Evolutionary conservation across 2,329 filamentous ascomycete genomes (phyloP).

Genomic region (Chaetomium globosum): DNA sequence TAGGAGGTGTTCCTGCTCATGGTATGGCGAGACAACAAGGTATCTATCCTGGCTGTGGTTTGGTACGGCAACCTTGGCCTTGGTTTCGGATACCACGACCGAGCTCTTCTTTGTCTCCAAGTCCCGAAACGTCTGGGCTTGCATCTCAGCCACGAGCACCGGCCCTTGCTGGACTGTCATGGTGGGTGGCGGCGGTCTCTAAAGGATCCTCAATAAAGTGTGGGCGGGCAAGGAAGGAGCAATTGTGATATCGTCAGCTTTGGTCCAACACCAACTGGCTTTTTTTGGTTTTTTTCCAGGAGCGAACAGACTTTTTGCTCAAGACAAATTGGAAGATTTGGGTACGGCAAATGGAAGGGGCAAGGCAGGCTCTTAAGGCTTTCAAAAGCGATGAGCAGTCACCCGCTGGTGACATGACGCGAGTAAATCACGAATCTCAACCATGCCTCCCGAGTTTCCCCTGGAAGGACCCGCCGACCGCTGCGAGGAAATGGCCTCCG

Average conservation of each 20-base stretch:
- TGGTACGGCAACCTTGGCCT: slow-evolving; percentile 1
- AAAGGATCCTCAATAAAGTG: background rate
- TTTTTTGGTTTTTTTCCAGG: background rate
- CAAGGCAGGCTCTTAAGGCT: background rate
- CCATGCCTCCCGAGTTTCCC: slow-evolving; percentile 7
- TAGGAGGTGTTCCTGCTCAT: slow-evolving; percentile 69
- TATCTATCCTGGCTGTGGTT: slow-evolving; percentile 37
- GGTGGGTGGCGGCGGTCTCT: background rate
- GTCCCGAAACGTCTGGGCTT: slow-evolving; percentile 18
- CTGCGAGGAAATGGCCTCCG: slow-evolving; percentile 2
- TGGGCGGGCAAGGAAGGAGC: background rate
- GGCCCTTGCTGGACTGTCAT: slow-evolving; percentile 31
- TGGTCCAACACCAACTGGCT: background rate
- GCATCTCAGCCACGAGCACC: slow-evolving; percentile 23
- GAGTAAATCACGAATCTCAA: slow-evolving; percentile 31
- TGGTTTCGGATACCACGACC: slow-evolving; percentile 37
- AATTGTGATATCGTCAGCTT: background rate
- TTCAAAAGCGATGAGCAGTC: slow-evolving; percentile 9
- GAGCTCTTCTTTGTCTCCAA: slow-evolving; percentile 35
- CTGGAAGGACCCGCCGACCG: slow-evolving; percentile 7
- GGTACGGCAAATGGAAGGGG: background rate
- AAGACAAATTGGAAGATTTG: background rate
- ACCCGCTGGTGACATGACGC: slow-evolving; percentile 32
- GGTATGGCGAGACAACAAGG: slow-evolving; percentile 76
- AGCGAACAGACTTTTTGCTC: background rate